Evolutionary conservation across 345 rosid species (phyloP), one percentile per base, ranked within the genome.

Genomic region (Aquilaria malaccensis): DNA sequence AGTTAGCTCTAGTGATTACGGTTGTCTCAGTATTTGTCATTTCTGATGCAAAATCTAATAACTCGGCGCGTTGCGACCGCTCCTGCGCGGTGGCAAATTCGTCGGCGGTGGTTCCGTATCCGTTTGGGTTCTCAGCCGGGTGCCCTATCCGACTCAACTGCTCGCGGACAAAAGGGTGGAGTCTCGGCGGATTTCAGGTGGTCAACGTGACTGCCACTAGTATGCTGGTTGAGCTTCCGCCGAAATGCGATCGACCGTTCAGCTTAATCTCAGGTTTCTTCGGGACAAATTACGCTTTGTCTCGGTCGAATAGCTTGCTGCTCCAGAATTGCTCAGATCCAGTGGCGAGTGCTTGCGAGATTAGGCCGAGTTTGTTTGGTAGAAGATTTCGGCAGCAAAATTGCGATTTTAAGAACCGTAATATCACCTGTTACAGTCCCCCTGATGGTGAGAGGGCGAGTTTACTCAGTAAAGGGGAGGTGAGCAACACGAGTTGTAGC

Each of bases 41-140:
- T 45, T 46, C 58, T 0, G 29, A 56, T 45, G 55, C 58, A n/a
- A 54, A 41, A 53, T 74, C 79, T 51, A 56, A 43, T 6, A 61
- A 45, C 52, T 62, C 71, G 5, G 32, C 12, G 10, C 0, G 0
- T 5, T 83, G 93, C 79, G 0, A 0, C 0, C 56, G 61, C 15
- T 47, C 60, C 0, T 92, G 99, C 64, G 84, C 77, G 32, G 29
- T 10, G 0, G 73, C 69, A 11, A 59, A 75, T 30, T 65, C 52
- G 10, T 32, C 65, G 1, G 63, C 30, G 13, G 2, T 9, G 10
- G 67, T 87, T 11, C 69, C 74, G 30, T 86, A 80, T 59, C 99
- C 99, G 0, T 94, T 90, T 64, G 96, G 97, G n/a, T 90, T 88
- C 75, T 74, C 95, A 1, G 0, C 29, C 10, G 75, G 57, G 6